These are phyloP conservation scores for Abeoforma whisleri DNA, from an alignment of 78 protist genomes.

Conservation along the genomic window DNA sequence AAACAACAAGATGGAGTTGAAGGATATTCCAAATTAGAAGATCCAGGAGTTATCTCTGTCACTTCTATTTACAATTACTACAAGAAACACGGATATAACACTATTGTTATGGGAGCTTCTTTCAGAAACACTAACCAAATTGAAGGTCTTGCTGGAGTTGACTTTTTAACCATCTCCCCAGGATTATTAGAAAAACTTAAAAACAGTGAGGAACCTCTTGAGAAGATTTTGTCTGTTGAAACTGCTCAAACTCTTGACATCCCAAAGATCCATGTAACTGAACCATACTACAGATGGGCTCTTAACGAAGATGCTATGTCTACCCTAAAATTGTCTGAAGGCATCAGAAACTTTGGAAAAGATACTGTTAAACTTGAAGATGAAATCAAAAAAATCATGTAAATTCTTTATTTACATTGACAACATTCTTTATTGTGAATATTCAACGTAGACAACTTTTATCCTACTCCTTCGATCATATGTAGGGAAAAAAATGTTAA, in stretches of 20 bases:
- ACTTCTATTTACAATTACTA: conserved; percentile 71
- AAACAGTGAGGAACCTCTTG: neutral
- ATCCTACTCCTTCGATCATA: too few species aligned
- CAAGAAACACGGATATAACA: conserved; percentile 80
- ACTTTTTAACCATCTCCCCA: conserved; percentile 66
- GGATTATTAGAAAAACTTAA: conserved; percentile 54
- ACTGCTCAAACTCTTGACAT: conserved; percentile 38
- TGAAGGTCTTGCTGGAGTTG: conserved; percentile 56
- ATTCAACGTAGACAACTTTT: too few species aligned
- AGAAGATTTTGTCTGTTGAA: conserved; percentile 37
- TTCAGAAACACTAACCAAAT: conserved; percentile 78
- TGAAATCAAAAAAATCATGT: conserved; percentile 6
- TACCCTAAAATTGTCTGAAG: conserved; percentile 85
- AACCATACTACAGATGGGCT: conserved; percentile 60
- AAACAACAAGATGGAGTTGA: conserved; percentile 45
- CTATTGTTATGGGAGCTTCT: conserved; percentile 90
- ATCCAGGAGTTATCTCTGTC: conserved; percentile 86
- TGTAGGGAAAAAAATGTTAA: too few species aligned
- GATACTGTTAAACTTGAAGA: conserved; percentile 64
- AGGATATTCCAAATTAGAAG: conserved; percentile 55
- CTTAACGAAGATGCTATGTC: conserved; percentile 84
- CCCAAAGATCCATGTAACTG: conserved; percentile 44
- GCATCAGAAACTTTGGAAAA: conserved; percentile 72
- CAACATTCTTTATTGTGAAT: too few species aligned
- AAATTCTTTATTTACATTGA: too few species aligned